Percentiles rank a stretch among this genome's conserved stretches.
Evolutionary conservation across 139 green algal genomes (phyloP).

Genomic region (Auxenochlorella pyrenoidosa): DNA sequence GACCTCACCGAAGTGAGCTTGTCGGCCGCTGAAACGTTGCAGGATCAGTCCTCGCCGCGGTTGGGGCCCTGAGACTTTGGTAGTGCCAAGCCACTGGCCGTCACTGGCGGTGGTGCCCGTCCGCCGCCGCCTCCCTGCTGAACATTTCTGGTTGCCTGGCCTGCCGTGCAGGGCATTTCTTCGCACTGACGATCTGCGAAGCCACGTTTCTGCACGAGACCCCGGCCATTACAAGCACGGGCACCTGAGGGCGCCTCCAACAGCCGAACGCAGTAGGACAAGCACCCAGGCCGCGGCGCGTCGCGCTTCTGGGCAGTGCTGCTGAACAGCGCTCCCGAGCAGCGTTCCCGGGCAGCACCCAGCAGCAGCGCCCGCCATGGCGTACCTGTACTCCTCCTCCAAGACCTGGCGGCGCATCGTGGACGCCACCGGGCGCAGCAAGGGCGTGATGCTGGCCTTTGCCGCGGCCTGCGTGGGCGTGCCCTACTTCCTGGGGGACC

Average conservation of each 20-base stretch:
- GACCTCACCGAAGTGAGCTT: too few species aligned
- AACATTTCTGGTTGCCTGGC: neutral
- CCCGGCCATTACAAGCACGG: neutral
- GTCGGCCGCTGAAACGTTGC: too few species aligned
- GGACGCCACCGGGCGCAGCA: neutral
- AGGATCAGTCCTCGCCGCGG: too few species aligned
- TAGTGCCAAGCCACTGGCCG: too few species aligned
- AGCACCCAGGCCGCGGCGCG: too few species aligned
- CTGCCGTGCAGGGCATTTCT: neutral
- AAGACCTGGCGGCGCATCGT: constrained; percentile 52
- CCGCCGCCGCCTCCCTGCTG: too few species aligned
- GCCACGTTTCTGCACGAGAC: too few species aligned
- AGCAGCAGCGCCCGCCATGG: constrained; percentile 30
- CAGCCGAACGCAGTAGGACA: too few species aligned
- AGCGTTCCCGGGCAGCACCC: neutral
- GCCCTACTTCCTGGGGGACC: constrained; percentile 22
- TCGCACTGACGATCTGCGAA: too few species aligned
- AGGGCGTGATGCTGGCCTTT: constrained; percentile 16
- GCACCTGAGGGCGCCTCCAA: neutral
- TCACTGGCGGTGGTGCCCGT: too few species aligned
- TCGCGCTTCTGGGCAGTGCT: neutral
- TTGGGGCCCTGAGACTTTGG: too few species aligned
- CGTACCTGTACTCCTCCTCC: constrained; percentile 45
- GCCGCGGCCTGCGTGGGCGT: constrained; percentile 8
- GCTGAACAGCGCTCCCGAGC: too few species aligned